phyloP scores from a whole-genome alignment of 1,284 basidiomycete species.

The Volvariella volvacea region DNA sequence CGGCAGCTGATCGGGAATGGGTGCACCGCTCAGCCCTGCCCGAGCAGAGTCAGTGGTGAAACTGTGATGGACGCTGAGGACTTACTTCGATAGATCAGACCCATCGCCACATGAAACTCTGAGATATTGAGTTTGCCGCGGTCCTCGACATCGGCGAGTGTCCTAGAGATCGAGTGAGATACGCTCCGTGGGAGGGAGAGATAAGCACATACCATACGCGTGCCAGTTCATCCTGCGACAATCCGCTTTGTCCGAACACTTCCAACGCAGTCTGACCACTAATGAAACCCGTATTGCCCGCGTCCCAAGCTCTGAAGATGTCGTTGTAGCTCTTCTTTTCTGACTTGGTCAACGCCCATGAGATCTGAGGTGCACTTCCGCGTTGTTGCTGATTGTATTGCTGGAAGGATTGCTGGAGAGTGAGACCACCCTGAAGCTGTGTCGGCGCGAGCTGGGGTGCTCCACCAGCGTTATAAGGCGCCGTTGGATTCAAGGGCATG shows the following conservation, averaged over 20 bases:
- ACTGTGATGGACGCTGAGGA: constrained; percentile 14
- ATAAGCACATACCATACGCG: constrained; percentile 78
- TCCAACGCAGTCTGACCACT: constrained; percentile 82
- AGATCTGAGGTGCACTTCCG: constrained; percentile 60
- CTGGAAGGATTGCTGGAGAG: constrained; percentile 73
- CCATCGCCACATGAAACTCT: constrained; percentile 99
- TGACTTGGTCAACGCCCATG: constrained; percentile 84
- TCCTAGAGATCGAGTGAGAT: constrained; percentile 45
- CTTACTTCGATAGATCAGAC: constrained; percentile 91
- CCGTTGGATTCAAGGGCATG: constrained; percentile 67
- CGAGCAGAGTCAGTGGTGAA: constrained; percentile 3
- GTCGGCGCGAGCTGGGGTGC: constrained; percentile 67
- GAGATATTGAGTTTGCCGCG: constrained; percentile 91
- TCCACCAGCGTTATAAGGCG: constrained; percentile 56
- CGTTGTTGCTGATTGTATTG: constrained; percentile 73
- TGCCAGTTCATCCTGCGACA: constrained; percentile 87
- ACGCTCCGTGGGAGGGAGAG: neutral
- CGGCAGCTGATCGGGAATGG: constrained; percentile 83
- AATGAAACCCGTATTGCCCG: constrained; percentile 81
- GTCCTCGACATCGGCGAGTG: constrained; percentile 84
- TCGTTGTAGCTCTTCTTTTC: constrained; percentile 98
- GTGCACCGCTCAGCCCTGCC: constrained; percentile 86
- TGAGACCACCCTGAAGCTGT: constrained; percentile 27
- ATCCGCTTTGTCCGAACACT: constrained; percentile 92
- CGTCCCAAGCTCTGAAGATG: constrained; percentile 96